Evolutionary conservation across 805 yeast species (phyloP).

Genomic region (Lipomyces japonicus): DNA sequence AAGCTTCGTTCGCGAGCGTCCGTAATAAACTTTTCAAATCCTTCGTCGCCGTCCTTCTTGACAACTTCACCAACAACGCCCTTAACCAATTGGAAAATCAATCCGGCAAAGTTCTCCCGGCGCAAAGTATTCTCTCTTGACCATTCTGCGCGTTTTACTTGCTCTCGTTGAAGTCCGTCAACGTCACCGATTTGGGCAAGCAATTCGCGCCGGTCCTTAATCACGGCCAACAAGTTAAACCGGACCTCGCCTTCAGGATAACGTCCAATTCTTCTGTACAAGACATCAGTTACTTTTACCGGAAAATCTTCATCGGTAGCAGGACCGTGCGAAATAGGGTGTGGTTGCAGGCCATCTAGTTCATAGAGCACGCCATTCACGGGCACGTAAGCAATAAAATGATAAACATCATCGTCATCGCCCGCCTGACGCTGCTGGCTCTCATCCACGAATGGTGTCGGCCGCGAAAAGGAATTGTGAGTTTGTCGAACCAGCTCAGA

Average conservation of each 20-base stretch:
- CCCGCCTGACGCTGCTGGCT: slow-evolving; percentile 17
- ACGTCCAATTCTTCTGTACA: slow-evolving; percentile 47
- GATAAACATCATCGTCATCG: slow-evolving; percentile 47
- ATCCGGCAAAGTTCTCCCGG: slow-evolving; percentile 51
- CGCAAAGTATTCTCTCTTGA: slow-evolving; percentile 52
- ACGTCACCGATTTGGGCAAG: slow-evolving; percentile 43
- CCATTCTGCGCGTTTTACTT: slow-evolving; percentile 51
- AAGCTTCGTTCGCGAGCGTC: slow-evolving; percentile 9
- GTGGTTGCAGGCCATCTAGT: slow-evolving; percentile 56
- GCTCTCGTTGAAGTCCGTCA: slow-evolving; percentile 41
- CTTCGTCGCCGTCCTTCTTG: slow-evolving; percentile 41
- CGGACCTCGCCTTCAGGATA: slow-evolving; percentile 50
- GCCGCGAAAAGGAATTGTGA: slow-evolving; percentile 61
- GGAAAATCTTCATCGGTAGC: slow-evolving; percentile 45
- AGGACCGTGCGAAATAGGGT: slow-evolving; percentile 53
- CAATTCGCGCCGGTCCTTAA: slow-evolving; percentile 47
- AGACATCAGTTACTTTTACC: slow-evolving; percentile 43
- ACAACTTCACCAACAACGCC: slow-evolving; percentile 37
- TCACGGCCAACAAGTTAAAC: slow-evolving; percentile 54
- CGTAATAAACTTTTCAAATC: slow-evolving; percentile 33
- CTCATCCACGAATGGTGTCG: slow-evolving; percentile 50
- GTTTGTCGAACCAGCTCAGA: slow-evolving; percentile 53
- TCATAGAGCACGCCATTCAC: slow-evolving; percentile 51
- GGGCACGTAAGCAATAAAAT: slow-evolving; percentile 55
- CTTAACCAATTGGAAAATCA: slow-evolving; percentile 47